Percentiles rank a stretch among this genome's conserved stretches.
These are phyloP conservation scores for Tylopilus plumbeoviolaceoides DNA, from an alignment of 768 basidiomycete species.

Conservation along the genomic window DNA sequence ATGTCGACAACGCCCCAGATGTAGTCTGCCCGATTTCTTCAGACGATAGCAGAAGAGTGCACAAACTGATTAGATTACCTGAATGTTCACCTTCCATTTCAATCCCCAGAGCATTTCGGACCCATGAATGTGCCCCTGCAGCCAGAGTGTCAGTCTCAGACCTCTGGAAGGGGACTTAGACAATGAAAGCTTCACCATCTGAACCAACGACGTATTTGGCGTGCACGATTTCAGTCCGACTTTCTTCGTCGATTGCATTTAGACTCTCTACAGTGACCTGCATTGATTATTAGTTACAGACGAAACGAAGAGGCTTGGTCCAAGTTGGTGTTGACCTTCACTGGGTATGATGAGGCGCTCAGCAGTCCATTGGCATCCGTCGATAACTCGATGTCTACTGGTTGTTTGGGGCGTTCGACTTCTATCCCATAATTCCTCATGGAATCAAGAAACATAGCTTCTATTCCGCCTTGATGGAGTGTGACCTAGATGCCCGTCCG, in stretches of 20 bases:
- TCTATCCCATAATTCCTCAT: conserved; percentile 15
- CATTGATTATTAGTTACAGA: background rate
- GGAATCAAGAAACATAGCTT: background rate
- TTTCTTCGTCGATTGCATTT: conserved; percentile 26
- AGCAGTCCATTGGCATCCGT: conserved; percentile 37
- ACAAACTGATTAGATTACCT: conserved; percentile 23
- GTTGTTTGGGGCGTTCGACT: conserved; percentile 35
- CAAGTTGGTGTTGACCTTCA: conserved; percentile 18
- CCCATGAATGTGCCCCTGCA: conserved; percentile 44
- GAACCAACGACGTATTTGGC: conserved; percentile 35
- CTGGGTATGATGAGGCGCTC: conserved; percentile 23
- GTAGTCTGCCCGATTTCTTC: conserved; percentile 42
- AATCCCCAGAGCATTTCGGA: conserved; percentile 41
- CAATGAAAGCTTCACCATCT: conserved; percentile 23
- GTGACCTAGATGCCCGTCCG: conserved; percentile 22
- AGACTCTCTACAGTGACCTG: conserved; percentile 23
- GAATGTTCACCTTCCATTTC: conserved; percentile 45
- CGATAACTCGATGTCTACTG: conserved; percentile 29
- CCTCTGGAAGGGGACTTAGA: no score
- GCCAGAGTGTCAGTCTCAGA: background rate
- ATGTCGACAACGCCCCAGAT: conserved; percentile 37
- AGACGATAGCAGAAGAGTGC: background rate
- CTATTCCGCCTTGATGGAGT: conserved; percentile 32
- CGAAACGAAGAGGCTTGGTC: background rate
- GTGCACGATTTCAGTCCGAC: conserved; percentile 29